phyloP scores from a whole-genome alignment of 2,329 filamentous ascomycete genomes.

The Atkinsonella hypoxylon region DNA sequence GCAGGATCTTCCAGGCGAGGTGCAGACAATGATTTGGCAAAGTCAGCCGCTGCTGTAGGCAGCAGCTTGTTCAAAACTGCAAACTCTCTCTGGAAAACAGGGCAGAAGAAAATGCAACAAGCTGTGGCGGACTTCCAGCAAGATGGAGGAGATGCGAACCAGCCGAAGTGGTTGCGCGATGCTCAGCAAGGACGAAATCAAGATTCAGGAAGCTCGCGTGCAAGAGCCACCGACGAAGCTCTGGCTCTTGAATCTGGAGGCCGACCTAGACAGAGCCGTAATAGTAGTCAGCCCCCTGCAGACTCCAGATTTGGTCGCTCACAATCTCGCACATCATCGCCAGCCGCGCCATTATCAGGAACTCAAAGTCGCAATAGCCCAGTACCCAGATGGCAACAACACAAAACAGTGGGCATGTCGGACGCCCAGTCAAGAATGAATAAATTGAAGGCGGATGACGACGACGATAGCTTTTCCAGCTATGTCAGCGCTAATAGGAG shows the following conservation, averaged over 20 bases:
- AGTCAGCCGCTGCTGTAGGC: conserved; percentile 71
- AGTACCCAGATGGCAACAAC: conserved; percentile 49
- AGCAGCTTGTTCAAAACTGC: conserved; percentile 84
- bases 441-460: conserved; percentile 53
- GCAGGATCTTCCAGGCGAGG: conserved; percentile 33
- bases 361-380: conserved; percentile 33
- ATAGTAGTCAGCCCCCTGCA: conserved; percentile 16
- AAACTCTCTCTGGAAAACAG: conserved; percentile 88
- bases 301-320: conserved; percentile 17
- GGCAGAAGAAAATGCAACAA: conserved; percentile 85
- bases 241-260: conserved; percentile 63
- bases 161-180: conserved; percentile 94
- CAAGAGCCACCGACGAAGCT: conserved; percentile 56
- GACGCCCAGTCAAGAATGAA: conserved; percentile 45
- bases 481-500: conserved; percentile 81
- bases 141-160: conserved; percentile 53
- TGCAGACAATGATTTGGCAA: conserved; percentile 61
- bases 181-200: conserved; percentile 36
- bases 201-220: conserved; percentile 16
- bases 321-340: conserved; percentile 37
- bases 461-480: conserved; percentile 61
- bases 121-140: conserved; percentile 77
- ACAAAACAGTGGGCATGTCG: conserved; percentile 21
- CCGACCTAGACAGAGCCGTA: conserved; percentile 33
- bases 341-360: conserved; percentile 28